Conservation (phyloP, 345 rosid genomes). For the Populus euphratica region DNA sequence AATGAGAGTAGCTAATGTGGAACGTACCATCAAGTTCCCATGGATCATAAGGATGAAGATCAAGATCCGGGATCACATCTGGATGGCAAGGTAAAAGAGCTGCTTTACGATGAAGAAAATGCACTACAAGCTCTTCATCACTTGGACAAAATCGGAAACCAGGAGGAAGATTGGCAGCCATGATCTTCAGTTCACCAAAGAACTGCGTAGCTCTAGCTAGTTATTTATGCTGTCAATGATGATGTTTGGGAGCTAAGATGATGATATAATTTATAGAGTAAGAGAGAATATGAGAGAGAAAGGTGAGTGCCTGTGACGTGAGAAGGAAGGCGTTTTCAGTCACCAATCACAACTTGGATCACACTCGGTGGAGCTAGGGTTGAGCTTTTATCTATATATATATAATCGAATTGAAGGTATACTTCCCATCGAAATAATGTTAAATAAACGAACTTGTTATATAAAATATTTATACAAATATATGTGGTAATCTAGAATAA, state of each 20-base stretch:
- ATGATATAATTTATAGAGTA: constrained; percentile 26
- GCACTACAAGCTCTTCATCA: constrained; percentile 90
- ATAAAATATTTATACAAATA: neutral
- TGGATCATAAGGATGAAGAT: constrained; percentile 78
- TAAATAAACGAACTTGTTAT: constrained; percentile 1
- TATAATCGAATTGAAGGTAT: too few species aligned
- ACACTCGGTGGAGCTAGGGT: neutral
- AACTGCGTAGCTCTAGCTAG: neutral
- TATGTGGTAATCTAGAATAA: too few species aligned
- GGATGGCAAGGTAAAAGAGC: constrained; percentile 86
- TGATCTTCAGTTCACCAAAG: neutral
- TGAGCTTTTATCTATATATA: neutral
- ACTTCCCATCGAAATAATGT: constrained; percentile 10
- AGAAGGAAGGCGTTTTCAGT: constrained; percentile 38
- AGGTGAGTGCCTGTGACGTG: constrained; percentile 37
- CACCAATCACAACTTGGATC: constrained; percentile 13
- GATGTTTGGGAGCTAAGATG: neutral
- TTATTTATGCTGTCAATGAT: constrained; percentile 7
- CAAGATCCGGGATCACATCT: constrained; percentile 92
- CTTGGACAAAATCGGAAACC: constrained; percentile 86
- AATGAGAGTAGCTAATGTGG: too few species aligned
- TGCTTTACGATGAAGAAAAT: constrained; percentile 89
- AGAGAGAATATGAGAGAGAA: neutral
- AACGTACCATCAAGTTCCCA: constrained; percentile 84
- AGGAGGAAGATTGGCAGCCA: constrained; percentile 61